Evolutionary conservation across 176 grass and related monocot genomes (phyloP), one percentile per base, ranked within the genome.

Genomic region (Miscanthus lutarioriparius): DNA sequence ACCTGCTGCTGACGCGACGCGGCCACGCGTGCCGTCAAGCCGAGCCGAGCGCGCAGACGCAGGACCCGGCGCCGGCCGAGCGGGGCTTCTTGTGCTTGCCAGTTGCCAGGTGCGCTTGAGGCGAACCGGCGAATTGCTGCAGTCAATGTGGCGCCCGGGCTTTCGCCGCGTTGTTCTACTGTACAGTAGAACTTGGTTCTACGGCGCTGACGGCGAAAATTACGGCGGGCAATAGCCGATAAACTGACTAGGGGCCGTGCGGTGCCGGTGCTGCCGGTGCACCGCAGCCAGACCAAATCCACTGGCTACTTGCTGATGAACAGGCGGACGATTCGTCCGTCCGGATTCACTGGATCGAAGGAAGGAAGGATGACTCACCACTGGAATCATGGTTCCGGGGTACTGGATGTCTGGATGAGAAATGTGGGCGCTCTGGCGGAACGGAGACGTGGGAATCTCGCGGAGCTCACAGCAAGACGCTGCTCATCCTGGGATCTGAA

Each of bases 211-310:
- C 72, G 73, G 33, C 63, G 13, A 23, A 17, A 0, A 47, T 17
- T 4, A 36, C 11, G 22, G 26, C 5, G 22, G 33, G 22, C 1
- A 38, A 39, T 39, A 39, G 6, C 6, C 1, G 64, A 33, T 0
- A 6, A 19, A 0, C 33, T 35, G 33, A 4, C 33, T 4, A 35
- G 33, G 33, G 33, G 33, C 33, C 11, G 75, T 19, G 75, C 75
- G 30, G 67, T n/a, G n/a, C n/a, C n/a, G n/a, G n/a, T n/a, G n/a
- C n/a, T n/a, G n/a, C n/a, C 75, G 30, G 67, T 27, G 79, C 72
- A 66, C 67, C 77, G 59, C 4, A 40, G 19, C 44, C 78, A 45
- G 87, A 88, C 87, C 54, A 54, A 8, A 88, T 88, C 86, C 5
- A 64, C 64, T 72, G n/a, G n/a, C n/a, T n/a, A n/a, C 6, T 37